Evolutionary conservation across 345 rosid genomes (phyloP).

Genomic region (Lumnitzera racemosa): DNA sequence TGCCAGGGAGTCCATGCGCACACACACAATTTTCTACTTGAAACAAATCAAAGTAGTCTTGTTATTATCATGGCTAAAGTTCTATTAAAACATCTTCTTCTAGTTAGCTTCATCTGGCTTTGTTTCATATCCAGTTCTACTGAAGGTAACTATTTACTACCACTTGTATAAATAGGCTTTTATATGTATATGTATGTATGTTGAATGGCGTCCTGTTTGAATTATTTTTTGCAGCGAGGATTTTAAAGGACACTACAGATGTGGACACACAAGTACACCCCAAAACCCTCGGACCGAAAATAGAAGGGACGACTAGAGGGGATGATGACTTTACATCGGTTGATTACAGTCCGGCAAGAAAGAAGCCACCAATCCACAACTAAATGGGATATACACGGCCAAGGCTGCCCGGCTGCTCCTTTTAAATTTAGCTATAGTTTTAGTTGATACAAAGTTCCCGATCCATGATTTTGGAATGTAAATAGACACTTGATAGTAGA

Average conservation of each 20-base stretch:
- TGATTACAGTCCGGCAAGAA: constrained; percentile 15
- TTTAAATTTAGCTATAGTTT: no score
- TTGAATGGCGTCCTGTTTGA: not conserved
- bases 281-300: not conserved
- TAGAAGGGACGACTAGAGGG: not conserved
- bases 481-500: no score
- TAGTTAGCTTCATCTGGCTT: constrained; percentile 8
- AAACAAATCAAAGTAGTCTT: no score
- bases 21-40: not conserved
- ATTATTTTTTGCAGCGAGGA: constrained; percentile 3
- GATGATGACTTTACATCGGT: not conserved
- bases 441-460: no score
- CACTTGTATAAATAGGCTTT: no score
- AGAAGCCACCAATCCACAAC: constrained; percentile 18
- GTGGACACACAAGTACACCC: not conserved
- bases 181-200: not conserved
- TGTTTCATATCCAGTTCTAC: constrained; percentile 7
- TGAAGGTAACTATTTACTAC: constrained; percentile 1
- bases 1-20: not conserved
- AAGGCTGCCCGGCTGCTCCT: no score
- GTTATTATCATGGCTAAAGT: not conserved
- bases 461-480: no score
- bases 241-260: not conserved
- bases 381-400: not conserved
- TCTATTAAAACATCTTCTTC: constrained; percentile 5